Percentiles rank a stretch among this genome's conserved stretches.
phyloP scores from a whole-genome alignment of 2,329 filamentous ascomycete genomes.

The Alternaria novae-zelandiae region DNA sequence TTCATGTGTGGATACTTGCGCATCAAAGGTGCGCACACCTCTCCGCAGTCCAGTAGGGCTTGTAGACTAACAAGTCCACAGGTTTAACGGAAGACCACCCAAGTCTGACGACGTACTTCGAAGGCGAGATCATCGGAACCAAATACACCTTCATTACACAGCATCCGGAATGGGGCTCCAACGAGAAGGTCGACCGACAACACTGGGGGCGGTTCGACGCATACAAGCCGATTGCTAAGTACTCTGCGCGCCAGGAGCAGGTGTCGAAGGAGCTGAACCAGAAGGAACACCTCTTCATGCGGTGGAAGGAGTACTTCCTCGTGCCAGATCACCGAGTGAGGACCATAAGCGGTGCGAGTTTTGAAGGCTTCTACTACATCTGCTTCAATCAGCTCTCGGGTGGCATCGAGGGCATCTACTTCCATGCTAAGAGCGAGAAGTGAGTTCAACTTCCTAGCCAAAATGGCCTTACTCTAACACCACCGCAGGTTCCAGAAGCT shows the following conservation, averaged over 20 bases:
- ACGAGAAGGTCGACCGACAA: conserved; percentile 85
- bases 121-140: conserved; percentile 94
- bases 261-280: conserved; percentile 74
- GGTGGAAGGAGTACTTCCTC: conserved; percentile 98
- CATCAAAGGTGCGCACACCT: conserved; percentile 76
- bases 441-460: conserved; percentile 57
- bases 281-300: conserved; percentile 93
- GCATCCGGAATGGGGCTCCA: conserved; percentile 90
- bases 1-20: conserved; percentile 94
- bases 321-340: conserved; percentile 93
- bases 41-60: not conserved
- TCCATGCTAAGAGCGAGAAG: conserved; percentile 98
- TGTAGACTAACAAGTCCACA: conserved; percentile 49
- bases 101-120: conserved; percentile 97
- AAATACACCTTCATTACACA: conserved; percentile 94
- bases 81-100: conserved; percentile 94
- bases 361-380: conserved; percentile 99
- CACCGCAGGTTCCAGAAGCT: conserved; percentile 84
- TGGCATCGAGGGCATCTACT: conserved; percentile 91
- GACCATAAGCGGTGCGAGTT: conserved; percentile 92
- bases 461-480: conserved; percentile 22
- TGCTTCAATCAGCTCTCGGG: conserved; percentile 94
- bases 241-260: conserved; percentile 64
- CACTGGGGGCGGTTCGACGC: conserved; percentile 93
- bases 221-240: conserved; percentile 77